A percentile compares a stretch with the other conserved stretches of the same genome.
These are phyloP conservation scores for Pseudogymnoascus sp. DNA, from an alignment of 2,329 filamentous ascomycete species.

Conservation along the genomic window DNA sequence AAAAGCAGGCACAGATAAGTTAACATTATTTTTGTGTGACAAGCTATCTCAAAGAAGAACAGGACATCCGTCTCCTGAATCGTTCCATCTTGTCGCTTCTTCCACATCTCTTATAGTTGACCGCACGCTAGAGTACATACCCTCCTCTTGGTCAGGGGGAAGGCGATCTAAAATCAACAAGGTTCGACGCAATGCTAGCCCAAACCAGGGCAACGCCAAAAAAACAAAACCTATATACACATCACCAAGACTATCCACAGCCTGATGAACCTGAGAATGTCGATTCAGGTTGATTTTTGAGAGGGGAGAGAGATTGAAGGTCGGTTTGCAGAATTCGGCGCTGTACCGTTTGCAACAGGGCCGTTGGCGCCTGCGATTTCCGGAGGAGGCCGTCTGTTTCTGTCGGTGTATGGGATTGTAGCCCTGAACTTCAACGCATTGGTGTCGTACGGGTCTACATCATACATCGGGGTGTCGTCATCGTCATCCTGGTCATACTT, in stretches of 20 bases:
- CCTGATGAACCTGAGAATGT: conserved; percentile 2
- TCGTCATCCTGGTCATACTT: conserved; percentile 83
- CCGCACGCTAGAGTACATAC: conserved; percentile 6
- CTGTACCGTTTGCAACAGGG: conserved; percentile 12
- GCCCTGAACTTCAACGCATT: conserved; percentile 52
- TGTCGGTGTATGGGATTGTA: conserved; percentile 22
- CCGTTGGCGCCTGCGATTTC: conserved; percentile 18
- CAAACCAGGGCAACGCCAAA: conserved; percentile 24
- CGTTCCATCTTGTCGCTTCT: conserved; percentile 6
- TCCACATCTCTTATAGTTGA: conserved; percentile 7
- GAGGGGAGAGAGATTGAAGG: background rate
- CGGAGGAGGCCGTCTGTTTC: conserved; percentile 16
- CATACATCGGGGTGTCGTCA: conserved; percentile 66
- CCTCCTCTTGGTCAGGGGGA: conserved; percentile 8
- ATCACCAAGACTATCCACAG: background rate
- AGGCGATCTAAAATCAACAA: conserved; percentile 11
- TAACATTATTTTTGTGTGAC: conserved; percentile 7
- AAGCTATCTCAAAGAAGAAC: conserved; percentile 4
- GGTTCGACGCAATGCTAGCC: conserved; percentile 22
- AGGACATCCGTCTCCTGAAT: conserved; percentile 3
- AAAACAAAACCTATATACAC: conserved; percentile 11
- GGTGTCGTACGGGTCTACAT: conserved; percentile 63
- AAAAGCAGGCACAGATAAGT: conserved; percentile 9
- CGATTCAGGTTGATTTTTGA: conserved; percentile 9
- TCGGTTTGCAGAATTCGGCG: conserved; percentile 13